These are phyloP conservation scores for Tuber microsphaerosporum DNA, from an alignment of 495 filamentous ascomycete genomes.

Conservation along the genomic window DNA sequence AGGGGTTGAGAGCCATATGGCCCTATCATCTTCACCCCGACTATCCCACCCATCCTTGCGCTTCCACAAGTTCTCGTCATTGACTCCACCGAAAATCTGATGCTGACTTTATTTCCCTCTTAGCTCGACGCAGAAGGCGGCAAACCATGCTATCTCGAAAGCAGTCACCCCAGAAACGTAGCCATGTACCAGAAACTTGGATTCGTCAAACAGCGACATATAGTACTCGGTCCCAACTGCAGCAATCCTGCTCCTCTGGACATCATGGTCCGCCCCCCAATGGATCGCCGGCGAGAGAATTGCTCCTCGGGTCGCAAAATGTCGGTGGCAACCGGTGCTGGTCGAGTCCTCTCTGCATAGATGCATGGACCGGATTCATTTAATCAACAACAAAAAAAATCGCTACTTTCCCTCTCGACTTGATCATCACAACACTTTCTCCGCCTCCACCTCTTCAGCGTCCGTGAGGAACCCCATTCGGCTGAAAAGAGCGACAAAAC, in stretches of 20 bases:
- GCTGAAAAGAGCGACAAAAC: slow-evolving; percentile 9
- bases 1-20: neutral
- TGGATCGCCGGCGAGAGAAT: slow-evolving; percentile 21
- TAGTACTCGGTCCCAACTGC: slow-evolving; percentile 53
- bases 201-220: slow-evolving; percentile 54
- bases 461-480: slow-evolving; percentile 1
- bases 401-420: neutral
- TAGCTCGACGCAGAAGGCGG: slow-evolving; percentile 60
- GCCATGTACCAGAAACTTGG: slow-evolving; percentile 63
- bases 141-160: slow-evolving; percentile 64
- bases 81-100: slow-evolving; percentile 8
- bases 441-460: neutral
- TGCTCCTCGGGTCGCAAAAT: neutral
- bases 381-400: neutral
- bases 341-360: slow-evolving; percentile 1
- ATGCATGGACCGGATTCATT: neutral
- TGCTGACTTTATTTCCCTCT: slow-evolving; percentile 19
- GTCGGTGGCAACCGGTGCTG: slow-evolving; percentile 19
- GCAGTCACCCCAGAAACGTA: slow-evolving; percentile 59
- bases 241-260: slow-evolving; percentile 58
- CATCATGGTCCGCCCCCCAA: slow-evolving; percentile 69
- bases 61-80: neutral
- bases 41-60: neutral
- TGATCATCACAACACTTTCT: neutral
- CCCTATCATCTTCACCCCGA: neutral